Evolutionary conservation across 257 asterid genomes (phyloP), one percentile per base, ranked within the genome.

Genomic region (Plantago major): DNA sequence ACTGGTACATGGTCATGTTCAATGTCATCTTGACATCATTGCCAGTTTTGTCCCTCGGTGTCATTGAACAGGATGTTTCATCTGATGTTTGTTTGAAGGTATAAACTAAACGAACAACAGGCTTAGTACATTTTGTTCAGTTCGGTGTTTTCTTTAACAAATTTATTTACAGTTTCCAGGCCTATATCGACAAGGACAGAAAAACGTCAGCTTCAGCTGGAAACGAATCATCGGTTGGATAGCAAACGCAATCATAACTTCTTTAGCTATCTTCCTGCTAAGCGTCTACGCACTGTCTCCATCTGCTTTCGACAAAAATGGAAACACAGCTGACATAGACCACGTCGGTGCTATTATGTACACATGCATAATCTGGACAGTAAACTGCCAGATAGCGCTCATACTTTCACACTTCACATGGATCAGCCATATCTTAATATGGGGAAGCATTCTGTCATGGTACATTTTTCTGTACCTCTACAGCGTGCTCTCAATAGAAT

Each of bases 1-100:
- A 86, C 67, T 83, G 90, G 95, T 81, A 81, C 45, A 79, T 83
- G 95, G 78, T 83, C 14, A 69, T 81, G 65, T 86, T 83, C 82
- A 86, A 86, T 62, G 91, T 86, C 16, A 72, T 79, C 26, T 59
- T 86, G 67, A 86, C 95, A 47, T 86, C 95, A n/a, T 62, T 86
- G 74, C 91, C 91, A 9, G 89, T 83, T 55, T 61, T 86, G 37
- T 66, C 95, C 28, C 77, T 86, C 0, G 95, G 95, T 16, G 90
- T 83, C 42, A 72, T 86, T 1, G 91, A 86, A 60, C 88, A 86
- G 56, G 91, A 86, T 57, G 87, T 81, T 56, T 75, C 89, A 1
- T 71, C 89, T 3, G 86, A 83, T 6, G 74, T 83, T 10, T 86
- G 91, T 67, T 55, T 86, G 33, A 76, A 81, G 94, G 94, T 85